Percentiles rank a stretch among this genome's conserved stretches.
Evolutionary conservation across 306 rosid genomes (phyloP).

Genomic region (Prunus dulcis): DNA sequence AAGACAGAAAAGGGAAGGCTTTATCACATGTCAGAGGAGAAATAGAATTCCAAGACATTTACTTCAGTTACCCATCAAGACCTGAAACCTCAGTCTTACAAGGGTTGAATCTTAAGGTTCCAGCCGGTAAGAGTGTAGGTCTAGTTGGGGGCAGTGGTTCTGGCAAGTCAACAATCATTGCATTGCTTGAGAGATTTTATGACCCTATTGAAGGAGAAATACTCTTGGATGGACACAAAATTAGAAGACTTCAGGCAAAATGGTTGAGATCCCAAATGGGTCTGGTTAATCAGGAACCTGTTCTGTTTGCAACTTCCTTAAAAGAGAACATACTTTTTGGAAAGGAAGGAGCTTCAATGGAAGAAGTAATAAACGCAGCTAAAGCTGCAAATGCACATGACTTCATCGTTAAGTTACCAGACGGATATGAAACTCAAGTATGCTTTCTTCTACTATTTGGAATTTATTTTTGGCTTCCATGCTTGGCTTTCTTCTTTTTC

Average conservation of each 20-base stretch:
- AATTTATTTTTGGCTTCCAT: neutral
- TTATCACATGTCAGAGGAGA: conserved; percentile 82
- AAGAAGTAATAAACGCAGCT: conserved; percentile 63
- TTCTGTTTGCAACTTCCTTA: conserved; percentile 87
- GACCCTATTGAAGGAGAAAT: conserved; percentile 78
- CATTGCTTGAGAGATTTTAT: conserved; percentile 85
- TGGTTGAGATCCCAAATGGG: conserved; percentile 91
- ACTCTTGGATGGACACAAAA: conserved; percentile 74
- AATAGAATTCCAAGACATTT: conserved; percentile 52
- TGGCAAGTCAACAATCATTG: conserved; percentile 78
- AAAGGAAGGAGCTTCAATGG: conserved; percentile 85
- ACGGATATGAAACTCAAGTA: conserved; percentile 93
- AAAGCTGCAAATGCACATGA: conserved; percentile 90
- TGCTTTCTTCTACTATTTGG: conserved; percentile 23
- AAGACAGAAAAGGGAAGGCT: conserved; percentile 70
- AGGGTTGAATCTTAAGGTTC: conserved; percentile 61
- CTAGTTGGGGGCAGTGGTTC: conserved; percentile 93
- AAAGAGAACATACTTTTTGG: conserved; percentile 79
- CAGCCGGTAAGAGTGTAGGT: conserved; percentile 78
- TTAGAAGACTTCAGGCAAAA: conserved; percentile 63
- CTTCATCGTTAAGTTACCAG: conserved; percentile 67
- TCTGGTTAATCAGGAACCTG: conserved; percentile 85
- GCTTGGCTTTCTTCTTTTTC: conserved; percentile 5
- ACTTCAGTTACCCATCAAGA: conserved; percentile 73
- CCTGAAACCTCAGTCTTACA: conserved; percentile 60